Conservation (phyloP, 352 stramenopile species). For the Thraustotheca clavata region DNA sequence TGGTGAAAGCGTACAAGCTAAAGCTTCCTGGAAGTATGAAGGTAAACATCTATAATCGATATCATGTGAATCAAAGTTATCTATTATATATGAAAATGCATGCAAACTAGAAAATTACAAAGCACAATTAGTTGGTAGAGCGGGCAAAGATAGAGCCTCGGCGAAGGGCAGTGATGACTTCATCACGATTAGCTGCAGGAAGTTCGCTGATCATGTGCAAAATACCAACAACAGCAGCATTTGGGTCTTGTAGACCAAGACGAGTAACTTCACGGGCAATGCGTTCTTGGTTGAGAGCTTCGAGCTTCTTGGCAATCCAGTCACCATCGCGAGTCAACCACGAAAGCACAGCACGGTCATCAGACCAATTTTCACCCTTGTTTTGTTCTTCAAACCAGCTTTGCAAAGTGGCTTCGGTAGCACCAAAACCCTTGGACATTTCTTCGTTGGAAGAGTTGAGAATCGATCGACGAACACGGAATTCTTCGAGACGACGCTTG, state of each 20-base stretch:
- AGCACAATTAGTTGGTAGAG: constrained; percentile 22
- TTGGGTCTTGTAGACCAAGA: constrained; percentile 67
- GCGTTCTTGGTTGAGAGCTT: constrained; percentile 49
- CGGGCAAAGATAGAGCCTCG: constrained; percentile 84
- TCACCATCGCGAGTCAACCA: constrained; percentile 76
- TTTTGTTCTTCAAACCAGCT: constrained; percentile 79
- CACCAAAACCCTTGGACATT: constrained; percentile 37
- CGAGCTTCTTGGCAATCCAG: constrained; percentile 55
- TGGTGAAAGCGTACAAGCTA: not conserved
- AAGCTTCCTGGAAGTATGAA: constrained; percentile 13
- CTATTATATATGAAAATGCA: not conserved
- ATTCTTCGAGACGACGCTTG: constrained; percentile 95
- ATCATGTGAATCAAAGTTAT: not conserved
- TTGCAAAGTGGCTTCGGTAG: constrained; percentile 54
- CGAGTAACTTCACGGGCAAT: constrained; percentile 67
- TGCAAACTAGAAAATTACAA: not conserved
- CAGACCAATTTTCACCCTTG: constrained; percentile 53
- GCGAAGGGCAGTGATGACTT: constrained; percentile 63
- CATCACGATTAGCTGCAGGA: constrained; percentile 77
- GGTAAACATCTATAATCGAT: constrained; percentile 16
- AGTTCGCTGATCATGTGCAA: constrained; percentile 77
- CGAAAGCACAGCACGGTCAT: constrained; percentile 73
- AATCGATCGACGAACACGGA: constrained; percentile 79
- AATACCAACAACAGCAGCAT: constrained; percentile 76
- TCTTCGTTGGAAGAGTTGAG: constrained; percentile 27